These are phyloP conservation scores for Gentiana straminea DNA, from an alignment of 257 asterid genomes.

Conservation along the genomic window DNA sequence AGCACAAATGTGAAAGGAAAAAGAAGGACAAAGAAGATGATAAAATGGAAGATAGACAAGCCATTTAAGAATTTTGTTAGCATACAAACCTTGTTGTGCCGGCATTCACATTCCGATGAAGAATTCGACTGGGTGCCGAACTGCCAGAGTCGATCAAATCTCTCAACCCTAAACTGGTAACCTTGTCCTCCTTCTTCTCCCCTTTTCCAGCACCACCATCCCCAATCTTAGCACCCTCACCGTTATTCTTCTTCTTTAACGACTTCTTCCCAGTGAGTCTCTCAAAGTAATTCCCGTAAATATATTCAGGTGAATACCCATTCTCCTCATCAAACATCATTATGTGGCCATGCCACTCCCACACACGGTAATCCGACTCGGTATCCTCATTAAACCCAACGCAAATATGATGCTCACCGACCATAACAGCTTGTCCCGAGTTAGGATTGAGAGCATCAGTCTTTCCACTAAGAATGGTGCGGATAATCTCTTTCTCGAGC, in stretches of 20 bases:
- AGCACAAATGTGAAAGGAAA: too few relatives aligned
- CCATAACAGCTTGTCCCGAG: slow-evolving; percentile 76
- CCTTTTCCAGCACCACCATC: slow-evolving; percentile 24
- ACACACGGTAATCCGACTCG: slow-evolving; percentile 72
- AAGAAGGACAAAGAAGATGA: too few relatives aligned
- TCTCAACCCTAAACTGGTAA: slow-evolving; percentile 56
- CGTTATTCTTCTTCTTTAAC: slow-evolving; percentile 14
- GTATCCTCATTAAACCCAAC: slow-evolving; percentile 78
- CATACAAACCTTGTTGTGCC: slow-evolving; percentile 44
- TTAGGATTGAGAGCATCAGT: slow-evolving; percentile 67
- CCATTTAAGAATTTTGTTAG: too few relatives aligned
- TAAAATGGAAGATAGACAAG: too few relatives aligned
- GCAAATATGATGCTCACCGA: slow-evolving; percentile 90
- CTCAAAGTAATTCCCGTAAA: slow-evolving; percentile 90
- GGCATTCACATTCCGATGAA: slow-evolving; percentile 64
- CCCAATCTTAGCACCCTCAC: slow-evolving; percentile 10
- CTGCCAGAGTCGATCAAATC: slow-evolving; percentile 65
- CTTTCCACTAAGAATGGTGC: slow-evolving; percentile 49
- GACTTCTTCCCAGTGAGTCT: slow-evolving; percentile 31
- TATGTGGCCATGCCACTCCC: slow-evolving; percentile 99
- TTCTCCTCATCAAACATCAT: slow-evolving; percentile 88
- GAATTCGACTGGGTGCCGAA: slow-evolving; percentile 39
- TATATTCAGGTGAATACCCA: slow-evolving; percentile 83
- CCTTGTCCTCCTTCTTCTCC: slow-evolving; percentile 27
- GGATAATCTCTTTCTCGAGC: slow-evolving; percentile 74